Conservation (phyloP, 176 grass and related monocot genomes). For the Rhynchospora breviuscula region DNA sequence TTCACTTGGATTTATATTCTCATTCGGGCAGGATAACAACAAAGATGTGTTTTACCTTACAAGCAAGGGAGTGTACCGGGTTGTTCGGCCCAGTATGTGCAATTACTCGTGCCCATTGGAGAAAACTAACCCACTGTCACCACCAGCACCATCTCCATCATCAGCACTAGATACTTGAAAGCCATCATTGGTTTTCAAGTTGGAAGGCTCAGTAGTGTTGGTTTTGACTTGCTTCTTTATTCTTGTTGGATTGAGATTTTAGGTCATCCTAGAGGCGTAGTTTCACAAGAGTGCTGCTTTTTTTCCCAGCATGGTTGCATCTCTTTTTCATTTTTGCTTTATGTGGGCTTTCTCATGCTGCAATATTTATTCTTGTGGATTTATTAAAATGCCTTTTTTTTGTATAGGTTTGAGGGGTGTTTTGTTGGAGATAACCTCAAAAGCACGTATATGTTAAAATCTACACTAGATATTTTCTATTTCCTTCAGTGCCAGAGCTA, state of each 20-base stretch:
- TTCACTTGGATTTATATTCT: conserved; percentile 65
- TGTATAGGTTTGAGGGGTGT: no score
- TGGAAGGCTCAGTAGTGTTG: background rate
- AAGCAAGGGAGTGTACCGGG: conserved; percentile 78
- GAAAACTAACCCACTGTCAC: conserved; percentile 14
- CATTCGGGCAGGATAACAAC: conserved; percentile 72
- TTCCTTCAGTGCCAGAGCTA: no score
- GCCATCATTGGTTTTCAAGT: background rate
- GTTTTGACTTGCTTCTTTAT: background rate
- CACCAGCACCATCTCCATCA: conserved; percentile 19
- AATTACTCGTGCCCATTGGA: conserved; percentile 61
- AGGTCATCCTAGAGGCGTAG: background rate
- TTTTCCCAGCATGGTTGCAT: background rate
- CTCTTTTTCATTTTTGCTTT: background rate
- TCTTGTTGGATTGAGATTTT: conserved; percentile 15
- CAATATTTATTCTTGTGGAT: no score
- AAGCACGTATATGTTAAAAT: no score
- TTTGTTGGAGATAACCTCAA: no score
- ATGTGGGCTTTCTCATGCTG: background rate
- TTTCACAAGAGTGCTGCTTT: background rate
- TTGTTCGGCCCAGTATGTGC: conserved; percentile 58
- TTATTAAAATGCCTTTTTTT: no score
- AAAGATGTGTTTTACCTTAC: conserved; percentile 62
- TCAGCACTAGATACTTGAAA: background rate
- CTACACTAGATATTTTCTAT: no score